These are phyloP conservation scores for Lachancea lanzarotensis DNA, from an alignment of 805 yeast species.

Conservation along the genomic window DNA sequence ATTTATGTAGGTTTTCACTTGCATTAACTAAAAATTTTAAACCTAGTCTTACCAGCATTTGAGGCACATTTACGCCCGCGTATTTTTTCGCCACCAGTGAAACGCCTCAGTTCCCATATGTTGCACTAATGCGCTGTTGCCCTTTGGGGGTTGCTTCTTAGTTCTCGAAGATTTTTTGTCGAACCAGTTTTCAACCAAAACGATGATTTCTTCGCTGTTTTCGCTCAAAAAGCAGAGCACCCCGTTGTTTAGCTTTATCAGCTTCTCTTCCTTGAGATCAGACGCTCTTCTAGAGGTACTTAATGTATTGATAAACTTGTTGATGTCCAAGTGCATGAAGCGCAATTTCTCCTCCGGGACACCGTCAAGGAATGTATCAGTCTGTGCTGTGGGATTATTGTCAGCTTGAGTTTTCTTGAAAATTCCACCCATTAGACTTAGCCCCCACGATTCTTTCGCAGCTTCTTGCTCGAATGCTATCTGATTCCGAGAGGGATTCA, in stretches of 20 bases:
- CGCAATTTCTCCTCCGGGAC: slow-evolving; percentile 21
- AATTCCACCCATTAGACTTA: slow-evolving; percentile 8
- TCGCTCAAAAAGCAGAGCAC: slow-evolving; percentile 27
- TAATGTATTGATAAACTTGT: slow-evolving; percentile 14
- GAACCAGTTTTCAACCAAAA: slow-evolving; percentile 30
- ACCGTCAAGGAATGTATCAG: slow-evolving; percentile 19
- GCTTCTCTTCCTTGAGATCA: slow-evolving; percentile 22
- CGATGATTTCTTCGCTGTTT: slow-evolving; percentile 12
- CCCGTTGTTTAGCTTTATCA: slow-evolving; percentile 29
- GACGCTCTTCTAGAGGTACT: slow-evolving; percentile 13
- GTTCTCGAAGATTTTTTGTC: slow-evolving; percentile 8
- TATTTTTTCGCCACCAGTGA: slow-evolving; percentile 20
- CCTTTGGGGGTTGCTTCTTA: background rate
- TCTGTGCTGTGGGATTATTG: slow-evolving; percentile 1
- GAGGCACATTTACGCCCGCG: background rate
- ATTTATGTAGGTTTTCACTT: too few species aligned
- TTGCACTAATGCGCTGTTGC: slow-evolving; percentile 12
- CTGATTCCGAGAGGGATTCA: slow-evolving; percentile 1
- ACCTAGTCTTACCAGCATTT: too few species aligned
- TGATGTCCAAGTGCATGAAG: slow-evolving; percentile 23
- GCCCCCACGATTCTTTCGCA: slow-evolving; percentile 3
- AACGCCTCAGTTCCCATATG: slow-evolving; percentile 22
- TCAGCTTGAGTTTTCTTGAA: background rate
- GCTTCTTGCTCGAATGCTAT: background rate
- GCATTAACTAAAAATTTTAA: too few species aligned